phyloP scores from a whole-genome alignment of 306 rosid genomes.

The Carpinus viminea region DNA sequence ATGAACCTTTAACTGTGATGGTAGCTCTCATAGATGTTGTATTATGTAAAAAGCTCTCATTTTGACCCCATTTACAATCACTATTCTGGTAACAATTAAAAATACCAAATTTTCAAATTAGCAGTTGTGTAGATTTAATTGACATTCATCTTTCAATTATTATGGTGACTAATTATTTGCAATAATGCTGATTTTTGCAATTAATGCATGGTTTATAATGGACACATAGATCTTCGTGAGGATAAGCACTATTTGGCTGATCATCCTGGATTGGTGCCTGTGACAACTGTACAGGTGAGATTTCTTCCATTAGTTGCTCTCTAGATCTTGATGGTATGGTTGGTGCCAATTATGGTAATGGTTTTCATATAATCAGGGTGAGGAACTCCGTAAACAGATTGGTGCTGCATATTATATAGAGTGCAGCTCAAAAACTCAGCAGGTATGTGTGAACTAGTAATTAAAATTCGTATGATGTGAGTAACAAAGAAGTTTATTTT shows the following conservation, averaged over 20 bases:
- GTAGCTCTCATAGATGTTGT: constrained; percentile 16
- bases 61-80: constrained; percentile 2
- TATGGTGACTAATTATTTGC: constrained; percentile 19
- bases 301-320: constrained; percentile 23
- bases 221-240: constrained; percentile 75
- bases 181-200: constrained; percentile 19
- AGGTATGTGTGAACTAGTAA: constrained; percentile 45
- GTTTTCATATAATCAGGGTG: constrained; percentile 60
- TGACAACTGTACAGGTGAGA: constrained; percentile 76
- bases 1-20: constrained; percentile 16
- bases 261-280: constrained; percentile 87
- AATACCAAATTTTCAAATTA: background rate
- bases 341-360: constrained; percentile 14
- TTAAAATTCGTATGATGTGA: constrained; percentile 15
- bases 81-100: background rate
- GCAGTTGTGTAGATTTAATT: background rate
- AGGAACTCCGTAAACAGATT: constrained; percentile 87
- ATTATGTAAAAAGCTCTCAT: background rate
- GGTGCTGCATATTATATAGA: constrained; percentile 80
- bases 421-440: constrained; percentile 98
- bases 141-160: constrained; percentile 9
- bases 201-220: constrained; percentile 28
- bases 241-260: constrained; percentile 83
- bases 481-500: background rate
- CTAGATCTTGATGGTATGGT: constrained; percentile 15